These are phyloP conservation scores for Paecilomyces fulvus DNA, from an alignment of 2,329 filamentous ascomycete species.

Conservation along the genomic window DNA sequence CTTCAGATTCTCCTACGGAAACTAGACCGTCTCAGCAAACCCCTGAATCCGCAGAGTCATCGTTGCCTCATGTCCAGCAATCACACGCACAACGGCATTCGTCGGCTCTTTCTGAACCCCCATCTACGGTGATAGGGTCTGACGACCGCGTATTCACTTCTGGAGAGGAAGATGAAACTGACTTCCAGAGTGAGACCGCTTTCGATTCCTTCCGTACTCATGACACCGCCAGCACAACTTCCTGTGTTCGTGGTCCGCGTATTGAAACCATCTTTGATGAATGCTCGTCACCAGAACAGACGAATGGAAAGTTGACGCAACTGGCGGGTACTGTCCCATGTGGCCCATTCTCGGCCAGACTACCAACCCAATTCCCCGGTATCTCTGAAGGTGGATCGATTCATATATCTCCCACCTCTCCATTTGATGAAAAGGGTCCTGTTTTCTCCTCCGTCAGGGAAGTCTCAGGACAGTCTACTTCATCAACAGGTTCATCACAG, in stretches of 20 bases:
- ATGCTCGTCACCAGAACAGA: slow-evolving; percentile 29
- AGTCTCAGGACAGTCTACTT: slow-evolving; percentile 1
- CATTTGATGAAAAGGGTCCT: not conserved
- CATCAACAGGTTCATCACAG: not conserved
- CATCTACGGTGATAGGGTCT: slow-evolving; percentile 52
- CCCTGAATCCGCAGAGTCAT: slow-evolving; percentile 4
- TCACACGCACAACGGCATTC: slow-evolving; percentile 44
- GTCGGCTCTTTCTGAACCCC: slow-evolving; percentile 49
- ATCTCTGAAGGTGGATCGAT: slow-evolving; percentile 13
- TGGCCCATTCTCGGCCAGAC: slow-evolving; percentile 31
- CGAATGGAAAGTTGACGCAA: slow-evolving; percentile 35
- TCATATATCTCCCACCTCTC: not conserved
- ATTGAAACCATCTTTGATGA: slow-evolving; percentile 59
- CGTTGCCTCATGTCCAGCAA: slow-evolving; percentile 21
- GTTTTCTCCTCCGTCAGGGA: not conserved
- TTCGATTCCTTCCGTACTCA: slow-evolving; percentile 57
- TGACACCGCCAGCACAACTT: slow-evolving; percentile 46
- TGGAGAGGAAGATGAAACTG: slow-evolving; percentile 53
- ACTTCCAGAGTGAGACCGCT: slow-evolving; percentile 52
- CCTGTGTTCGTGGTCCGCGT: slow-evolving; percentile 46
- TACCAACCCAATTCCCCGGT: slow-evolving; percentile 12
- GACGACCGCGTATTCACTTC: slow-evolving; percentile 52
- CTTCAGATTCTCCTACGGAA: not conserved
- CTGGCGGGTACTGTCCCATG: slow-evolving; percentile 43
- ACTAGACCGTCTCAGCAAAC: not conserved